A percentile compares a stretch with the other conserved stretches of the same genome.
Conservation (phyloP, 2,329 filamentous ascomycete genomes). For the Scedosporium apiospermum region DNA sequence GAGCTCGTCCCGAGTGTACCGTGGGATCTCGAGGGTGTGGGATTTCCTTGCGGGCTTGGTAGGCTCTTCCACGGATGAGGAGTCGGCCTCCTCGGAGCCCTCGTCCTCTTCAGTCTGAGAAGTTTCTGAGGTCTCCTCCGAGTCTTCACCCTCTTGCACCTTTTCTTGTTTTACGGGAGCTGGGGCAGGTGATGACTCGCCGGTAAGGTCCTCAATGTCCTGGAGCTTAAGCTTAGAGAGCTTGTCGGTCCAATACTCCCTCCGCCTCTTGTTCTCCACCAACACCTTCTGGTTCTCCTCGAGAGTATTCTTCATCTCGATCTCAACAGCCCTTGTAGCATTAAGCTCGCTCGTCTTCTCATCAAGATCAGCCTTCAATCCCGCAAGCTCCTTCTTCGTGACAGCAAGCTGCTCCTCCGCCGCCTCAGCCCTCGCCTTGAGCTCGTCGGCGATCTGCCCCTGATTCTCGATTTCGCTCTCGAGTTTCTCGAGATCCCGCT, state of each 20-base stretch:
- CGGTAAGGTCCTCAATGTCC: slow-evolving; percentile 61
- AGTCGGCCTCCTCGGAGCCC: slow-evolving; percentile 14
- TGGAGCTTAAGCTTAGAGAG: slow-evolving; percentile 74
- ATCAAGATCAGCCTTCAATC: slow-evolving; percentile 77
- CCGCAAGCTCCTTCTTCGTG: slow-evolving; percentile 72
- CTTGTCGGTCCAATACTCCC: slow-evolving; percentile 84
- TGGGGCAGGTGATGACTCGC: slow-evolving; percentile 17
- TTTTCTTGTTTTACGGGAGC: slow-evolving; percentile 14
- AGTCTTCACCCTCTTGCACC: slow-evolving; percentile 16
- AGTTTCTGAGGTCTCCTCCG: slow-evolving; percentile 14
- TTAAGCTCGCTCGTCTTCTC: slow-evolving; percentile 80
- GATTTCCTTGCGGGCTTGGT: slow-evolving; percentile 8
- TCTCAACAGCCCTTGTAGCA: slow-evolving; percentile 78
- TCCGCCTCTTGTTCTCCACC: slow-evolving; percentile 73
- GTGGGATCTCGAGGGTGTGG: slow-evolving; percentile 54
- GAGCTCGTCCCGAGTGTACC: slow-evolving; percentile 65
- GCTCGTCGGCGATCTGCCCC: slow-evolving; percentile 62
- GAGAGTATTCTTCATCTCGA: slow-evolving; percentile 97
- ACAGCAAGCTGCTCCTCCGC: slow-evolving; percentile 67
- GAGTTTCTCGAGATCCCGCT: slow-evolving; percentile 65
- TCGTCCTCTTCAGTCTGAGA: slow-evolving; percentile 14
- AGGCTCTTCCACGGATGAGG: background rate
- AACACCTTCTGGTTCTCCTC: slow-evolving; percentile 92
- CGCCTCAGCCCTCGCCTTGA: slow-evolving; percentile 66
- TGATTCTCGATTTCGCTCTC: slow-evolving; percentile 73